phyloP scores from a whole-genome alignment of 257 asterid genomes.

The Anisodus tanguticus region DNA sequence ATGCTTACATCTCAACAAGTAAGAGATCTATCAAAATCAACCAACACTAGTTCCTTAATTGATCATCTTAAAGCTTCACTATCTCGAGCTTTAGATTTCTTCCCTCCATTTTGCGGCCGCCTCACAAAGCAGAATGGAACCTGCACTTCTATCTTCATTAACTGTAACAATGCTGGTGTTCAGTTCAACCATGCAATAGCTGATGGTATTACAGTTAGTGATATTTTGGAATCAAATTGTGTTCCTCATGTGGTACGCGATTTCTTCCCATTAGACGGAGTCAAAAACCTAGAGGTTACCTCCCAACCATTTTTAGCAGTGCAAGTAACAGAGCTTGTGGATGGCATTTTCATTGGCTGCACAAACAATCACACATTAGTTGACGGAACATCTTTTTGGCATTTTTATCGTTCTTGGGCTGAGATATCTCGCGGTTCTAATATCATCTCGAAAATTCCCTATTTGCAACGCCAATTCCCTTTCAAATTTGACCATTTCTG shows the following conservation, averaged over 20 bases:
- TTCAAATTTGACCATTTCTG: not conserved
- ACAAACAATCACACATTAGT: too few species aligned
- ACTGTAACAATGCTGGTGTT: conserved; percentile 30
- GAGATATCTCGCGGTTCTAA: too few species aligned
- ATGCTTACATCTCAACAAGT: conserved; percentile 31
- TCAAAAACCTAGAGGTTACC: conserved; percentile 30
- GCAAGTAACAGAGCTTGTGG: too few species aligned
- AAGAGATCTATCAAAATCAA: not conserved
- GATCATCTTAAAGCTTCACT: conserved; percentile 44
- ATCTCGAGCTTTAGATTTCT: conserved; percentile 45
- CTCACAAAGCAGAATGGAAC: conserved; percentile 31
- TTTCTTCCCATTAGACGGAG: conserved; percentile 40
- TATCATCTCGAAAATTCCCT: too few species aligned
- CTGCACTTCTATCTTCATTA: not conserved
- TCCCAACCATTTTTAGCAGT: too few species aligned
- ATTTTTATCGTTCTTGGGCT: too few species aligned
- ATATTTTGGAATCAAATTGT: conserved; percentile 31
- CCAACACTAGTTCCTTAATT: conserved; percentile 32
- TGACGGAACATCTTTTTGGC: too few species aligned
- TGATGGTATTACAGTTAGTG: conserved; percentile 25
- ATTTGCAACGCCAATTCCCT: conserved; percentile 33
- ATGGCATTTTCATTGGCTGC: too few species aligned
- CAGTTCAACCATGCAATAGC: conserved; percentile 35
- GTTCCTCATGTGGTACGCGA: conserved; percentile 38
- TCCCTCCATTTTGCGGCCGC: conserved; percentile 48